Conservation (phyloP, 352 stramenopile genomes). For the Phytophthora pistaciae region DNA sequence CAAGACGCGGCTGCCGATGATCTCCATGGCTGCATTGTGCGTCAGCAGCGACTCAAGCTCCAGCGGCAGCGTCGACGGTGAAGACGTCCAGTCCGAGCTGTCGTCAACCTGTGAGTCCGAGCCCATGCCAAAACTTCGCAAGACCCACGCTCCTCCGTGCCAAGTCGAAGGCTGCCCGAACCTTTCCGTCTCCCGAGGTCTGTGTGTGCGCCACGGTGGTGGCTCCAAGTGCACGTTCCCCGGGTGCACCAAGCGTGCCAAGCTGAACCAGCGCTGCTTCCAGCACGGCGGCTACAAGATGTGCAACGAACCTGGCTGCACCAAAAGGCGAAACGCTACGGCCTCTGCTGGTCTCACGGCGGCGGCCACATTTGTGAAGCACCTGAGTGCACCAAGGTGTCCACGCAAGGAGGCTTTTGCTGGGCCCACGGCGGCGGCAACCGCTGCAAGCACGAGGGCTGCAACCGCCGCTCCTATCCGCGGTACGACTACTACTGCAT, state of each 20-base stretch:
- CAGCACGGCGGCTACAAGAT: not conserved
- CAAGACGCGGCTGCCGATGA: not conserved
- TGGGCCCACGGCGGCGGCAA: not conserved
- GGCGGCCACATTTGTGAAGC: conserved; percentile 37
- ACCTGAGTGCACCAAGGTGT: not conserved
- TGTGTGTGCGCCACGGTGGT: not conserved
- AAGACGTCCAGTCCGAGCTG: not conserved
- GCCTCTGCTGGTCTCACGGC: conserved; percentile 77
- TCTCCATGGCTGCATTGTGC: not conserved
- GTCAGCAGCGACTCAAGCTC: not conserved
- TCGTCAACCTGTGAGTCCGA: not conserved
- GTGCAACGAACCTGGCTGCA: not conserved
- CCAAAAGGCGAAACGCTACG: conserved; percentile 69
- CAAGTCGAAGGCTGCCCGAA: not conserved
- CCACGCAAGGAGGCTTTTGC: not conserved
- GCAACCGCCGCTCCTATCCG: not conserved
- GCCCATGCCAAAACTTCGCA: not conserved
- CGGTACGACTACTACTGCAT: conserved; percentile 34
- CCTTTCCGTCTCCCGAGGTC: conserved; percentile 5
- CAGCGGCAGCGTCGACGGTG: not conserved
- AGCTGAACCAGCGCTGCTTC: not conserved
- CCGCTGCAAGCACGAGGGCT: not conserved
- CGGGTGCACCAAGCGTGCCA: not conserved
- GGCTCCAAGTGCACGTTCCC: not conserved
- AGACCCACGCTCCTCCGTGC: not conserved